Percentiles rank a stretch among this genome's conserved stretches.
These are phyloP conservation scores for Pseudogymnoascus sp. DNA, from an alignment of 2,329 filamentous ascomycete genomes.

Conservation along the genomic window DNA sequence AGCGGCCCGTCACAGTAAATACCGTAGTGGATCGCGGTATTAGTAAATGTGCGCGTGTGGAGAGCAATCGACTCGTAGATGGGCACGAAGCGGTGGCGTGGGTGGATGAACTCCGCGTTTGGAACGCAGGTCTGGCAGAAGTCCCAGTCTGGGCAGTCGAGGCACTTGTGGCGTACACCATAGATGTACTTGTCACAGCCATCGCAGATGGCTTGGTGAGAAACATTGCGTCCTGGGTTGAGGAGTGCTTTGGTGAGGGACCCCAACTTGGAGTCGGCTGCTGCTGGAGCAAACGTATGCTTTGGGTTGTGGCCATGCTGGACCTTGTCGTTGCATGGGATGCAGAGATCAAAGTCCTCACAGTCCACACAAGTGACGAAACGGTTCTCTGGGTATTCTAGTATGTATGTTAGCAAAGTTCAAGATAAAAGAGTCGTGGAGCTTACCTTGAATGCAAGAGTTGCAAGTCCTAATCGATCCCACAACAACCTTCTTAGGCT, in stretches of 20 bases:
- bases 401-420: conserved; percentile 20
- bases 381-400: conserved; percentile 56
- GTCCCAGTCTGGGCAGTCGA: conserved; percentile 96
- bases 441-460: conserved; percentile 53
- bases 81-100: conserved; percentile 78
- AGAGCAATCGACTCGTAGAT: conserved; percentile 54
- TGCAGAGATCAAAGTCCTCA: conserved; percentile 88
- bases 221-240: conserved; percentile 67
- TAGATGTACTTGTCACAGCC: conserved; percentile 82
- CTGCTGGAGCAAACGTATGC: conserved; percentile 67
- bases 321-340: conserved; percentile 65
- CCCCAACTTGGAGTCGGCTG: conserved; percentile 52
- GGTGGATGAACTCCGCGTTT: conserved; percentile 60
- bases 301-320: conserved; percentile 86
- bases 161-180: conserved; percentile 91
- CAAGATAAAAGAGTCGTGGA: conserved; percentile 13
- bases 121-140: conserved; percentile 73
- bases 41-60: conserved; percentile 30
- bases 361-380: conserved; percentile 82
- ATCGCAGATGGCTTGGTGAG: conserved; percentile 87
- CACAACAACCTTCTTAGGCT: conserved; percentile 17
- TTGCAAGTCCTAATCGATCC: conserved; percentile 45
- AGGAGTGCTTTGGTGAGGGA: conserved; percentile 58
- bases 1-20: conserved; percentile 94
- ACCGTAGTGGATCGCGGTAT: conserved; percentile 58